phyloP scores from a whole-genome alignment of 768 basidiomycete species.

The Lactifluus piperatus region DNA sequence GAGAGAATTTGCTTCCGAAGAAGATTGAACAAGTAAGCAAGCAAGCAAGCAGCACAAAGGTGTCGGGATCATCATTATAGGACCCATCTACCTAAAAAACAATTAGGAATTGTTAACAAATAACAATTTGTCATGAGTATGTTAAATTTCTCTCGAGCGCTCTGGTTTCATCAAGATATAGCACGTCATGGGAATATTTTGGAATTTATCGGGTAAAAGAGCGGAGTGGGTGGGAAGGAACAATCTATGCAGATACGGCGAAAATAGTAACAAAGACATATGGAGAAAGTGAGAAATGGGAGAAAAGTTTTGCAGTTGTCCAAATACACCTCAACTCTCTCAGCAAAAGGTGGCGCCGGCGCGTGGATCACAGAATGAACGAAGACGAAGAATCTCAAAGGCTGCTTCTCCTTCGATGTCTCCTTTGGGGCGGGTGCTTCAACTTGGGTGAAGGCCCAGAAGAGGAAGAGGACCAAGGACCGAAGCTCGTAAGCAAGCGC shows the following conservation, averaged over 20 bases:
- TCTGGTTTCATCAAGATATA: not conserved
- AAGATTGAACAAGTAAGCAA: not conserved
- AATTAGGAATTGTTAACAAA: not conserved
- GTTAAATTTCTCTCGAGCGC: not conserved
- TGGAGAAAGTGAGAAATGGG: not conserved
- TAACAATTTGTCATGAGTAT: not conserved
- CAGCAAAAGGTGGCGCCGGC: not conserved
- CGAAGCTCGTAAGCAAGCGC: slow-evolving; percentile 15
- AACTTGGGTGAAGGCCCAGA: slow-evolving; percentile 8
- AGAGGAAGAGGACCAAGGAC: slow-evolving; percentile 10
- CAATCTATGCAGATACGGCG: not conserved
- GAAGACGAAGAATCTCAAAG: not conserved
- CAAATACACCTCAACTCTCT: not conserved
- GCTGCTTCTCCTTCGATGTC: slow-evolving; percentile 11
- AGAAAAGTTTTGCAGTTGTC: not conserved
- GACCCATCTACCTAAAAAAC: not conserved
- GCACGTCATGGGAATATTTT: slow-evolving; percentile 3
- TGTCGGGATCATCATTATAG: not conserved
- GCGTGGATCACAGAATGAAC: not conserved
- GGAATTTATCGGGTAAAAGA: not conserved
- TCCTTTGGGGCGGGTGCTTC: slow-evolving; percentile 2
- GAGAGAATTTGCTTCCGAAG: not conserved
- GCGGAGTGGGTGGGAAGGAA: not conserved
- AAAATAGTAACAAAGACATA: not conserved
- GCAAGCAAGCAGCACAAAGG: not conserved